Conservation (phyloP, 805 yeast species). For the Saccharomyces paradoxus region DNA sequence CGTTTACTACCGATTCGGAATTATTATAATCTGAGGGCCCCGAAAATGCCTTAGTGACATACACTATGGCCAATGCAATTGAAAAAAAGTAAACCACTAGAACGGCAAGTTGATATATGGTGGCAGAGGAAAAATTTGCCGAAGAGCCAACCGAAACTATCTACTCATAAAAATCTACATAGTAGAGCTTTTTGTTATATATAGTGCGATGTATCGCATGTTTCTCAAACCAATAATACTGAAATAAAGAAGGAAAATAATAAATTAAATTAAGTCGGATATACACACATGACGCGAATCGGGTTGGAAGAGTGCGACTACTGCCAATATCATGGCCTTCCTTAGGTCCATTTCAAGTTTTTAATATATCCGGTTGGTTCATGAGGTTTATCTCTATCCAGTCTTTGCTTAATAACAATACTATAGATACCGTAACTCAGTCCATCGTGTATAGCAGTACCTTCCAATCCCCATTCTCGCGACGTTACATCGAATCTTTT, state of each 20-base stretch:
- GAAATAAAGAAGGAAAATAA: neutral
- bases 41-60: neutral
- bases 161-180: neutral
- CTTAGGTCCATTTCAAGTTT: neutral
- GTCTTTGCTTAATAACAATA: slow-evolving; percentile 25
- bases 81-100: neutral
- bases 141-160: neutral
- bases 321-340: neutral
- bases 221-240: neutral
- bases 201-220: neutral
- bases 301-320: no score
- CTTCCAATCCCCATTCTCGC: slow-evolving; percentile 51
- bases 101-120: neutral
- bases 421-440: slow-evolving; percentile 55
- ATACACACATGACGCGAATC: neutral
- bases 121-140: neutral
- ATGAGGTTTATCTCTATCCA: neutral
- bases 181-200: neutral
- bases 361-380: neutral
- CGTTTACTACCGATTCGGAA: neutral
- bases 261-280: neutral
- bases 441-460: slow-evolving; percentile 57
- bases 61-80: neutral
- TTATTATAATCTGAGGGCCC: neutral
- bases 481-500: slow-evolving; percentile 64